These are phyloP conservation scores for Fusarium sp. DNA, from an alignment of 2,329 filamentous ascomycete species.

Conservation along the genomic window DNA sequence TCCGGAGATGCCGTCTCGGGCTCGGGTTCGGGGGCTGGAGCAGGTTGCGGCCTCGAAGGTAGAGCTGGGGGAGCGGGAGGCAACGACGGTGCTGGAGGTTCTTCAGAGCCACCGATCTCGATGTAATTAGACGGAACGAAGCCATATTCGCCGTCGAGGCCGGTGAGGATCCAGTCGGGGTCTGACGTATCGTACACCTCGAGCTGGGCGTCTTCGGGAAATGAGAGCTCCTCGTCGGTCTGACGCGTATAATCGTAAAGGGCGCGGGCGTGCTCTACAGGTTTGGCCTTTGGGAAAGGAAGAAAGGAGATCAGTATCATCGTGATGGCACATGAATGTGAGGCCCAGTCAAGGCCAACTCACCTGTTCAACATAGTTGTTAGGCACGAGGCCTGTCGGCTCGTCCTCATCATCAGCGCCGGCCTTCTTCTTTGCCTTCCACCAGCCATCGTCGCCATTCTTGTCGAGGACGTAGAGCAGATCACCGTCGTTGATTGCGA, in stretches of 20 bases:
- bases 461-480: constrained; percentile 90
- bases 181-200: constrained; percentile 91
- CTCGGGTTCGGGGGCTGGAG: constrained; percentile 42
- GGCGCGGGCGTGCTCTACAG: constrained; percentile 81
- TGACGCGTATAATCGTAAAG: constrained; percentile 98
- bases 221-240: constrained; percentile 97
- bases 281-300: constrained; percentile 62
- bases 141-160: constrained; percentile 85
- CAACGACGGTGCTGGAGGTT: constrained; percentile 55
- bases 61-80: constrained; percentile 55
- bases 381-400: constrained; percentile 88
- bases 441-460: constrained; percentile 84
- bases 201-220: constrained; percentile 86
- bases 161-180: constrained; percentile 96
- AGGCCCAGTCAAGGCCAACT: constrained; percentile 8
- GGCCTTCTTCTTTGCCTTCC: constrained; percentile 95
- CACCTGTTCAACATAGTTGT: constrained; percentile 96
- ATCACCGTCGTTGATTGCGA: constrained; percentile 87
- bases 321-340: background rate
- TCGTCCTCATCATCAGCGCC: constrained; percentile 87
- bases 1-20: constrained; percentile 44
- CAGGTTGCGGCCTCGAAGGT: constrained; percentile 55
- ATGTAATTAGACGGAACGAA: constrained; percentile 98
- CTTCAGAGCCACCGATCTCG: constrained; percentile 69
- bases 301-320: constrained; percentile 2